Evolutionary conservation across 2,329 filamentous ascomycete genomes (phyloP).

Genomic region (Beauveria asiatica): DNA sequence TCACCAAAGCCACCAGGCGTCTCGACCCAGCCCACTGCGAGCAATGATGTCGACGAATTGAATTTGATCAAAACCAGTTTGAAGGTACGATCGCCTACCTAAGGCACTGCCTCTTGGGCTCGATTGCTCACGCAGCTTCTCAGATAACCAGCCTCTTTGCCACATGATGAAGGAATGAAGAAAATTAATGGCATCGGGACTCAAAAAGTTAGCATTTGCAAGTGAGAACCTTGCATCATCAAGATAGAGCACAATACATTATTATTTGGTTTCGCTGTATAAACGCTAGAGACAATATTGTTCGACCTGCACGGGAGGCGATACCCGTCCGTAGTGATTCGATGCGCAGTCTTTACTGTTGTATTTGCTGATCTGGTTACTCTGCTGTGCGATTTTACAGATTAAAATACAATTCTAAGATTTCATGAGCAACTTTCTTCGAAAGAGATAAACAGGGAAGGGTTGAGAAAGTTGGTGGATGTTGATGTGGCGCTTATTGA

Average conservation of each 20-base stretch:
- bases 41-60: slow-evolving; percentile 57
- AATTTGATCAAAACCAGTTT: slow-evolving; percentile 25
- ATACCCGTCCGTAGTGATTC: background rate
- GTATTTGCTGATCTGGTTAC: background rate
- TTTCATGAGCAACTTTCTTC: no score
- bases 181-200: slow-evolving; percentile 3
- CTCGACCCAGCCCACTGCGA: slow-evolving; percentile 59
- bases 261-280: background rate
- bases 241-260: slow-evolving; percentile 11
- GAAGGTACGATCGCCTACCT: slow-evolving; percentile 5
- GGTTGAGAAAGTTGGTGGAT: background rate
- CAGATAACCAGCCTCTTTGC: slow-evolving; percentile 10
- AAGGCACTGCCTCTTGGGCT: background rate
- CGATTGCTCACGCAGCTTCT: background rate
- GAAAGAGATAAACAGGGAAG: background rate
- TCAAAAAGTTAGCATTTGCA: slow-evolving; percentile 7
- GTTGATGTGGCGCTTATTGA: background rate
- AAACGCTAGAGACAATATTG: background rate
- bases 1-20: slow-evolving; percentile 40
- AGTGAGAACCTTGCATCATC: background rate
- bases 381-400: no score
- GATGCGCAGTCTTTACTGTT: background rate
- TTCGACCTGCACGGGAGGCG: background rate
- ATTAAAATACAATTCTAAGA: no score
- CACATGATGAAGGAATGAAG: slow-evolving; percentile 8